Percentiles rank a stretch among this genome's conserved stretches.
phyloP scores from a whole-genome alignment of 208 protist genomes.

The Leishmania arabica region DNA sequence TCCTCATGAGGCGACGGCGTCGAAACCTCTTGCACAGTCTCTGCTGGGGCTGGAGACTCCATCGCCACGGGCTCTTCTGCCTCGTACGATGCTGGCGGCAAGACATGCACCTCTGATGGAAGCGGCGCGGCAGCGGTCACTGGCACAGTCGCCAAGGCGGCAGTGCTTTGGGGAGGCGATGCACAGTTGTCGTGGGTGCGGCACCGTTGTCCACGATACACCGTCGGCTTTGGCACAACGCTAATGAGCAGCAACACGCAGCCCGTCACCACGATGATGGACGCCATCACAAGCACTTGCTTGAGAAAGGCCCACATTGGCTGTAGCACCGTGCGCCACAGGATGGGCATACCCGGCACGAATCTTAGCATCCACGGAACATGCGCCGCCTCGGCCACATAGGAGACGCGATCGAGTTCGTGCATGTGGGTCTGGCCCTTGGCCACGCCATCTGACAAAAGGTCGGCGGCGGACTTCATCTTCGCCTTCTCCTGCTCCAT shows the following conservation, averaged over 20 bases:
- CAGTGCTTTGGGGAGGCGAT: not conserved
- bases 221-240: slow-evolving; percentile 37
- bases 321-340: slow-evolving; percentile 55
- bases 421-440: slow-evolving; percentile 33
- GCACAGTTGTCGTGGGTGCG: not conserved
- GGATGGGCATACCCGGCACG: slow-evolving; percentile 47
- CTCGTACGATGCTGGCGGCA: not conserved
- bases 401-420: slow-evolving; percentile 36
- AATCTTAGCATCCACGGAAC: slow-evolving; percentile 29
- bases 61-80: too few species aligned
- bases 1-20: not conserved
- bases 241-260: slow-evolving; percentile 51
- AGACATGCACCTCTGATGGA: not conserved
- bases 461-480: slow-evolving; percentile 39
- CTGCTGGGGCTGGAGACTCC: not conserved
- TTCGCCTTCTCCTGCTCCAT: slow-evolving; percentile 52
- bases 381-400: slow-evolving; percentile 4
- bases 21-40: not conserved
- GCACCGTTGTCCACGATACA: slow-evolving; percentile 5
- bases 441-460: slow-evolving; percentile 53
- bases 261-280: slow-evolving; percentile 42
- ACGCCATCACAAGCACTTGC: slow-evolving; percentile 46
- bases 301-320: slow-evolving; percentile 64
- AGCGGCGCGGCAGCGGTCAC: not conserved
- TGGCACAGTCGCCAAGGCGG: not conserved